Percentiles rank a stretch among this genome's conserved stretches.
Conservation (phyloP, 495 filamentous ascomycete species). For the Amphirosellinia nigrospora region DNA sequence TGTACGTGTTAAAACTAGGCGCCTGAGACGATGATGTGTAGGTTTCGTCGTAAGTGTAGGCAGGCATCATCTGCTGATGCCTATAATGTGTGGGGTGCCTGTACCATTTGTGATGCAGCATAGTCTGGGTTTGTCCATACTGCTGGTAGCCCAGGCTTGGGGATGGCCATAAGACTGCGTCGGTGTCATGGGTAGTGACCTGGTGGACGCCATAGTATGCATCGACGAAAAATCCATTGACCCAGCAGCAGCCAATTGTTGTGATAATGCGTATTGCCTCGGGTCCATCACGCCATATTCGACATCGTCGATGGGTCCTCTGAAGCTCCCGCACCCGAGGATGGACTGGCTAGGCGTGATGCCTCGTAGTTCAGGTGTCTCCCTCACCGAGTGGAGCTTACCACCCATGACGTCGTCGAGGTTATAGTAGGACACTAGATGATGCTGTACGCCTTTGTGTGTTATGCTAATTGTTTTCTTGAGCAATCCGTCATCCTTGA, state of each 20-base stretch:
- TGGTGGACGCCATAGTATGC: background rate
- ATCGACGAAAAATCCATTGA: background rate
- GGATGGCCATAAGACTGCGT: background rate
- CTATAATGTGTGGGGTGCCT: background rate
- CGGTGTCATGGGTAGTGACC: background rate
- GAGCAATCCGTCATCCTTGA: slow-evolving; percentile 81
- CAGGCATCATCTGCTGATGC: background rate
- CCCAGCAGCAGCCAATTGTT: too few relatives aligned
- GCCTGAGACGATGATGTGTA: background rate
- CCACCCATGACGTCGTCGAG: slow-evolving; percentile 73
- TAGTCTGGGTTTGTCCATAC: background rate
- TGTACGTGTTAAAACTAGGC: background rate
- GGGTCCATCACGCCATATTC: background rate
- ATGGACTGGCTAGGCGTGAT: slow-evolving; percentile 65
- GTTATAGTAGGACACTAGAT: slow-evolving; percentile 88
- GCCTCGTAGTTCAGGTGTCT: background rate
- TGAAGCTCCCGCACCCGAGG: slow-evolving; percentile 71
- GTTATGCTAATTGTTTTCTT: slow-evolving; percentile 92
- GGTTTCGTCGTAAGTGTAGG: background rate
- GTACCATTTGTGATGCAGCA: background rate
- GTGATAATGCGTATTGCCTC: background rate
- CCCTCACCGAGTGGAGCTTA: slow-evolving; percentile 45
- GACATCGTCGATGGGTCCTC: slow-evolving; percentile 67
- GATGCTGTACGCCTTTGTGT: slow-evolving; percentile 71
- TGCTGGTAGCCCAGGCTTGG: background rate